Evolutionary conservation across 176 grass and related monocot species (phyloP).

Genomic region (Zea luxurians): DNA sequence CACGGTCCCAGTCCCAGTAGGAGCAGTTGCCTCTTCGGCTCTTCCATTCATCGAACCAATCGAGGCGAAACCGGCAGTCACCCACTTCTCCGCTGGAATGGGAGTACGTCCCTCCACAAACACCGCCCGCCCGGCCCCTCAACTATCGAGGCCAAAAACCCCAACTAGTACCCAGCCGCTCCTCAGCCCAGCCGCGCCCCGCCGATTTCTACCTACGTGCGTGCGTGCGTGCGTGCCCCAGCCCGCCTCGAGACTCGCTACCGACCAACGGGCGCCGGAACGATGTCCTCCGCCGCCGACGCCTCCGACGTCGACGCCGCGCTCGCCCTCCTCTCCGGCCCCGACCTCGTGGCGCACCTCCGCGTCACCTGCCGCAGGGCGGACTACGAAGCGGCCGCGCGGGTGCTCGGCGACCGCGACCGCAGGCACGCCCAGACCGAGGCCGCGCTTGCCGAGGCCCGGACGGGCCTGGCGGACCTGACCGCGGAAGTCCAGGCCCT

Average conservation of each 20-base stretch:
- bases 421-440: background rate
- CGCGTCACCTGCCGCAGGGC: background rate
- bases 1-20: too few species aligned
- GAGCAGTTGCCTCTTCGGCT: too few species aligned
- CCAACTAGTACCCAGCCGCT: background rate
- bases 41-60: too few species aligned
- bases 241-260: background rate
- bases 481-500: background rate
- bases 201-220: background rate
- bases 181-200: too few species aligned
- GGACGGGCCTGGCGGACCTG: background rate
- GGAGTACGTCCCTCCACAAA: background rate
- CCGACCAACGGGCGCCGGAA: background rate
- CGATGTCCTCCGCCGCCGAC: conserved; percentile 21
- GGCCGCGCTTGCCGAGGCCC: background rate
- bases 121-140: background rate
- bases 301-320: background rate
- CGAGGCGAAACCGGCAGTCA: too few species aligned
- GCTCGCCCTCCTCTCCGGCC: conserved; percentile 31
- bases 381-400: conserved; percentile 34
- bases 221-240: background rate
- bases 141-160: background rate
- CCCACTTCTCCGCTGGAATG: background rate
- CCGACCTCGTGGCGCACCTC: conserved; percentile 28
- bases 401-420: conserved; percentile 47